Evolutionary conservation across 2,329 filamentous ascomycete genomes (phyloP).

Genomic region (Calonectria pseudoreteaudii): DNA sequence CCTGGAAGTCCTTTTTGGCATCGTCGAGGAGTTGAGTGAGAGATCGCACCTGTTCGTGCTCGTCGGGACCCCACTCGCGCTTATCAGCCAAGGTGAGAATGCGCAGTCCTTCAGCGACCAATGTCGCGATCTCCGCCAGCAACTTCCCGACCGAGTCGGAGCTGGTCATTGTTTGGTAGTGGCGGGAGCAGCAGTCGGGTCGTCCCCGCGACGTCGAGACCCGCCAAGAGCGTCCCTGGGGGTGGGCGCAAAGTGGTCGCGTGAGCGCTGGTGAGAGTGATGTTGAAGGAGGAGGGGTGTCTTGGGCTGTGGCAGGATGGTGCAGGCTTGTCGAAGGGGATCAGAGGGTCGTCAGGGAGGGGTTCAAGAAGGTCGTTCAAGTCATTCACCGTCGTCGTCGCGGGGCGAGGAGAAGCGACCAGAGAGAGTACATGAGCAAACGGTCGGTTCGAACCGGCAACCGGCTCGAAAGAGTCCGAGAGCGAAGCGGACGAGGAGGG

Average conservation of each 20-base stretch:
- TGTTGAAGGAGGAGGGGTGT: background rate
- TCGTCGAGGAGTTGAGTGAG: constrained; percentile 68
- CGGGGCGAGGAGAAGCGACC: constrained; percentile 41
- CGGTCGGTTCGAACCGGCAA: constrained; percentile 37
- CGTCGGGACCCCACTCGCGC: constrained; percentile 68
- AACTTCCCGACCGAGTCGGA: constrained; percentile 68
- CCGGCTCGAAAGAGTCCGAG: constrained; percentile 22
- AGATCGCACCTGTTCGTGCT: constrained; percentile 68
- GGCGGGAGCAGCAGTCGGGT: constrained; percentile 12
- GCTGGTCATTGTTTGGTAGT: constrained; percentile 49
- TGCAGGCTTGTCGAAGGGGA: background rate
- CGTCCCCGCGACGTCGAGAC: constrained; percentile 2
- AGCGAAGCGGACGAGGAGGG: constrained; percentile 31
- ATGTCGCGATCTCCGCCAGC: constrained; percentile 68
- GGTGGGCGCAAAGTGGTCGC: constrained; percentile 31
- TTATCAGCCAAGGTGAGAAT: constrained; percentile 69
- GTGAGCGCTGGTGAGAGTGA: constrained; percentile 13
- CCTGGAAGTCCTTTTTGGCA: constrained; percentile 71
- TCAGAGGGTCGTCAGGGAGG: background rate
- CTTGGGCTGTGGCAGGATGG: background rate
- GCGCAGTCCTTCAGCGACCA: constrained; percentile 64
- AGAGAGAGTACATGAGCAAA: constrained; percentile 40
- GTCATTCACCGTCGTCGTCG: constrained; percentile 43
- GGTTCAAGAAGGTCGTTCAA: constrained; percentile 19
- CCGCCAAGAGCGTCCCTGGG: constrained; percentile 16